Base-by-base conservation (phyloP, 2,329 filamentous ascomycete species). In the Colletotrichum musae region DNA sequence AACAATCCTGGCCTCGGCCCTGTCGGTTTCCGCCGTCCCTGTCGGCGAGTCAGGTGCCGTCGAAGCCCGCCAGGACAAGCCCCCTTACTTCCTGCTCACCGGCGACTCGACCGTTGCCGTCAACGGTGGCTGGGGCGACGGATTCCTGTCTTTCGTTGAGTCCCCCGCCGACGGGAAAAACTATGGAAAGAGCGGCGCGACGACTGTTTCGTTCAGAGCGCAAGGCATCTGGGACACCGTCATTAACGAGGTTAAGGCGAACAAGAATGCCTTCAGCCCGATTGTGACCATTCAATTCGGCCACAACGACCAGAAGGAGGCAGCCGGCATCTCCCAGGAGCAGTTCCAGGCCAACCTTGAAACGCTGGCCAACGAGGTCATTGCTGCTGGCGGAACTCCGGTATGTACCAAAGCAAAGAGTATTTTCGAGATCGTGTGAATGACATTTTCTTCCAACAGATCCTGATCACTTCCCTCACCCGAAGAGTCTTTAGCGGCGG, bases 281-380 rank as follows among this genome's bases (percentile, higher is more conserved):
- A 58, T 70, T 21, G 75, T 80, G 12, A 79, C 78, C 2, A 74
- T 73, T 2, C 73, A 90, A 81, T 91, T 91, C 68, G 89, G 89
- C 6, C 88, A 91, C 75, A 91, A 91, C 69, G 89, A 91, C 74
- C 88, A 86, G 73, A 90, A 89, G 72, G 66, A 80, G 1, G 79
- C 77, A 0, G 82, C 80, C 1, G 82, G 82, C 53, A 80, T 91
- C 52, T 79, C 81, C 0, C 74, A 87, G 4, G 76, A 80, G 0
- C 74, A 84, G 67, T 91, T 85, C 76, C 81, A 84, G 62, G 76
- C 76, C 1, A 89, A 90, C 52, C 80, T 91, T 0, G 80, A 83
- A 36, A 77, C 72, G 1, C 85, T 87, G 58, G 84, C 81, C 7
- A 72, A 76, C 2, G 84, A 88, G 32, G 82, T 85, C 6, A 76